phyloP scores from a whole-genome alignment of 2,329 filamentous ascomycete species.

The Phoma sp. region DNA sequence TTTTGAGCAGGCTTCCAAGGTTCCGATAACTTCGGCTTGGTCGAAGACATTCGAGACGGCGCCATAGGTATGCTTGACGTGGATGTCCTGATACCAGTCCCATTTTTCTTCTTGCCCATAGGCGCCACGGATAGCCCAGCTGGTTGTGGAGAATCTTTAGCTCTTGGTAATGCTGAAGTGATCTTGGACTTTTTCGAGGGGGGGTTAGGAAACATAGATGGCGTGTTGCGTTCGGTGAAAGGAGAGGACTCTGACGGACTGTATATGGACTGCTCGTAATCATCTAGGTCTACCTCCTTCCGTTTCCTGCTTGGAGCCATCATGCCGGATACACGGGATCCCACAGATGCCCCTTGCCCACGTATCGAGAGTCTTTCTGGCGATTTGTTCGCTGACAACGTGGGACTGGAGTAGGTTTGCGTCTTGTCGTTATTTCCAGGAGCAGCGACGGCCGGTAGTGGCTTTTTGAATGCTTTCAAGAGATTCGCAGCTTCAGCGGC shows the following conservation, averaged over 20 bases:
- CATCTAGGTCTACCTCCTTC: constrained; percentile 5
- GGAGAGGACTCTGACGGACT: not conserved
- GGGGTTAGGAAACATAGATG: not conserved
- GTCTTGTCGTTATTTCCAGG: too few species aligned
- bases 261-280: constrained; percentile 5
- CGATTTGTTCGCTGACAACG: not conserved
- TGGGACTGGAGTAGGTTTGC: constrained; percentile 2
- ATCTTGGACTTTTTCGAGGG: not conserved
- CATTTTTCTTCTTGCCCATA: constrained; percentile 8
- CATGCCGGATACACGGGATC: constrained; percentile 5
- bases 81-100: constrained; percentile 10
- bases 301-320: not conserved
- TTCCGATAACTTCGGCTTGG: not conserved
- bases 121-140: not conserved
- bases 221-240: not conserved
- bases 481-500: not conserved
- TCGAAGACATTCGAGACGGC: not conserved
- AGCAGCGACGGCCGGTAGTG: not conserved
- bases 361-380: not conserved
- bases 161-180: not conserved
- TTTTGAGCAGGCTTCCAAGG: not conserved
- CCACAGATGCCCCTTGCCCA: constrained; percentile 1
- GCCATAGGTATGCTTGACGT: not conserved
- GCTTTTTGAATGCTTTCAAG: constrained; percentile 18
- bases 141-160: not conserved